These are phyloP conservation scores for Discostella pseudostelligera DNA, from an alignment of 108 stramenopile genomes.

Conservation along the genomic window DNA sequence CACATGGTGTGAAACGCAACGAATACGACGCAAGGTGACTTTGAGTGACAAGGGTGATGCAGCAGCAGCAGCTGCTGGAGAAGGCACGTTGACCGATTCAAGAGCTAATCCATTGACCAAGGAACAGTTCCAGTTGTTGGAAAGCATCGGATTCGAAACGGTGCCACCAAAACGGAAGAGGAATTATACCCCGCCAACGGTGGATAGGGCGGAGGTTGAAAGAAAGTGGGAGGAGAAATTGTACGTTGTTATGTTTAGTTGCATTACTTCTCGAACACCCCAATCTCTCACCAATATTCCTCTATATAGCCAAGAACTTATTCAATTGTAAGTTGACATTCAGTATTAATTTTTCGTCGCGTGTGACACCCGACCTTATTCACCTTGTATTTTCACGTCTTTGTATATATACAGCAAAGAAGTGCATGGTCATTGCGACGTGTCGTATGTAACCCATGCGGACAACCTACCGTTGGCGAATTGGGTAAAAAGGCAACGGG, in stretches of 20 bases:
- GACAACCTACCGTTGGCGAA: slow-evolving; percentile 18
- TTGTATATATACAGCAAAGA: slow-evolving; percentile 10
- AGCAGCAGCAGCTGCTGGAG: neutral
- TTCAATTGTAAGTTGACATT: slow-evolving; percentile 7
- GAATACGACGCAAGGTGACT: neutral
- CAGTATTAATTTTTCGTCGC: neutral
- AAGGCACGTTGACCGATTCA: neutral
- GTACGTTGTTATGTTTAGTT: neutral
- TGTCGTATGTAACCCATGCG: too few species aligned
- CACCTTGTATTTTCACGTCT: neutral
- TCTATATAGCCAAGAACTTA: slow-evolving; percentile 9
- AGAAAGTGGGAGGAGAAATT: slow-evolving; percentile 23
- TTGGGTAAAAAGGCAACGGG: slow-evolving; percentile 25
- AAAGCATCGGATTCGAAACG: slow-evolving; percentile 7
- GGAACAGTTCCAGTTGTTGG: slow-evolving; percentile 12
- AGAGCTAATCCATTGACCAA: slow-evolving; percentile 8
- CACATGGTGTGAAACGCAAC: slow-evolving; percentile 11
- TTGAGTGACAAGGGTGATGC: too few species aligned
- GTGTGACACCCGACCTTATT: neutral
- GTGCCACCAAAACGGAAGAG: neutral
- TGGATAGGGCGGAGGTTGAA: slow-evolving; percentile 9
- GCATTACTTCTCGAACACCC: too few species aligned
- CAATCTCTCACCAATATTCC: neutral
- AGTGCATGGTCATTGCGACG: slow-evolving; percentile 22
- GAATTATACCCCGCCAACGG: slow-evolving; percentile 4